Base-by-base conservation (phyloP, 495 filamentous ascomycete species). In the Penicillium simplicissimum region DNA sequence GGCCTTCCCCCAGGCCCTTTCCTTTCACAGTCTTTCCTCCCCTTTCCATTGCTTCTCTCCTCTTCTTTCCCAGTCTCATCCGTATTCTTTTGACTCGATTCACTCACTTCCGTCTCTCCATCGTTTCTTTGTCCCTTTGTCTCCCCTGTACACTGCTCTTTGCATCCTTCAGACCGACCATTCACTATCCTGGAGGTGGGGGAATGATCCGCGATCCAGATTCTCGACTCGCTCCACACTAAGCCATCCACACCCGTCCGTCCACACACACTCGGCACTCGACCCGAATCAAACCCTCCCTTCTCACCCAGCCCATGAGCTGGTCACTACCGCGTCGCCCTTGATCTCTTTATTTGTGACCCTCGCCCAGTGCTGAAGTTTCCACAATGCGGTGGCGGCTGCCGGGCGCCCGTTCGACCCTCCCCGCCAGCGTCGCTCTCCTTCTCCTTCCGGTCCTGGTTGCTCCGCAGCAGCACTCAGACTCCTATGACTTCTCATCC, bases 381-480 rank as follows among this genome's bases (percentile, higher is more conserved):
- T 60, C 62, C 74, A 79, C 64, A 45, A 81, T 81, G 78, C 71
- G 78, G 72, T 81, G 78, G 78, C 76, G 77, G 78, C 74, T 81
- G 74, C 71, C 76, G 73, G 77, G 77, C 72, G 74, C 70, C 69
- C 69, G 71, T 66, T 74, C 74, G 72, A 76, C 74, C 64, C 76
- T 81, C 61, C 78, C 78, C 68, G 76, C 78, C 72, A 79, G 78
- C 73, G 76, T 79, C 71, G 77, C 77, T 65, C 74, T 81, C 55
- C 70, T 81, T 21, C 73, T 76, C 40, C 69, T 79, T 54, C 74
- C 77, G 33, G 67, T 69, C 65, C 73, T 81, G 71, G 76, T 78
- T 58, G 74, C 75, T 81, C 79, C 74, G 79, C 79, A 76, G 79
- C 79, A 81, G 74, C 74, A 74, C 54, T 72, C 75, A 62, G 76